Evolutionary conservation across 2,329 filamentous ascomycete genomes (phyloP), one percentile per base, ranked within the genome.

Genomic region (Purpureocillium takamizusanense): DNA sequence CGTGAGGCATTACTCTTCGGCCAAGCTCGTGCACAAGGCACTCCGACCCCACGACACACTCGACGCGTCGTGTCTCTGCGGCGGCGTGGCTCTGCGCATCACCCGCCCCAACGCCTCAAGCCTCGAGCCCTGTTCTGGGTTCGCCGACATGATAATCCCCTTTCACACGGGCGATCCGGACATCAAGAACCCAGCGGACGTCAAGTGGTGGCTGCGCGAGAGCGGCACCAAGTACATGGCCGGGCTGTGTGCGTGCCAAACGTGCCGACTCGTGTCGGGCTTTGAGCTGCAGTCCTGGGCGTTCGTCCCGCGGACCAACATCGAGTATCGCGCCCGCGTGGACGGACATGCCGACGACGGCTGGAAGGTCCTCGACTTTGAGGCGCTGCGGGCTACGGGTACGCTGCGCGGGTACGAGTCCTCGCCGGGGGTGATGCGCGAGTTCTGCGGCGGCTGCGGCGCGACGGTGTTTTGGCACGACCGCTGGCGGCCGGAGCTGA

Each of bases 211-310:
- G 68, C 61, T 82, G n/a, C 60, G 66, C 13, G 56, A 56, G 7
- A 46, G 45, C 17, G 46, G 65, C 52, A 67, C 58, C 6, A 74
- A 66, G 42, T 83, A 78, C 52, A 59, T 78, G 2, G 72, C 76
- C 3, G 75, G 76, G 2, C 67, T 72, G 7, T 84, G 80, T 49
- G 65, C 69, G 2, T 86, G 81, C 54, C 65, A 59, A 5, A 74
- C 75, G 2, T 86, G 81, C 52, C 74, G 80, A 6, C 60, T 78
- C 4, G 57, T 61, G 1, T 69, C 73, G 1, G 79, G 80, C 3
- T 79, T 76, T 45, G 76, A 83, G 40, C 69, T 83, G 34, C 72
- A 81, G 47, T 62, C 71, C 0, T 86, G 81, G 81, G 67, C 75
- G 0, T 86, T 83, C 50, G 60, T 84, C 1, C 77, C 78, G 1